phyloP scores from a whole-genome alignment of 2,329 filamentous ascomycete genomes.

The Orbilia oligospora region DNA sequence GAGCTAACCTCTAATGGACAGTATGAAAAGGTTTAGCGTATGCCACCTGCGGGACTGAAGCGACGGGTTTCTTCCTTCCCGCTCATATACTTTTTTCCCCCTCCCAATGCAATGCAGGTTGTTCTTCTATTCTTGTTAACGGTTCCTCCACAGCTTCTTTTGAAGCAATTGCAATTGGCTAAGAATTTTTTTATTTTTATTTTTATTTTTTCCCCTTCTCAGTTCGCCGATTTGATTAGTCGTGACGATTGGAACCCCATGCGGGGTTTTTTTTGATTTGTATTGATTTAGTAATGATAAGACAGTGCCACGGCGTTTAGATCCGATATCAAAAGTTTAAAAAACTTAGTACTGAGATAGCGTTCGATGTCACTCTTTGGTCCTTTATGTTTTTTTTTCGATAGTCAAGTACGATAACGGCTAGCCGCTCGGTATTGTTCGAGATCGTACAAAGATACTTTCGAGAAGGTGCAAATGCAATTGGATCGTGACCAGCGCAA shows the following conservation, averaged over 20 bases:
- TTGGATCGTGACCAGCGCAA: constrained; percentile 34
- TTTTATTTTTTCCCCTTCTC: no score
- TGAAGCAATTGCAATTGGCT: constrained; percentile 9
- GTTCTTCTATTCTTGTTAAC: no score
- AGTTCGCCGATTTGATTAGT: constrained; percentile 14
- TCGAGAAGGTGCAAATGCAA: constrained; percentile 13
- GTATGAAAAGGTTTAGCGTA: constrained; percentile 20
- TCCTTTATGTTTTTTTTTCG: background rate
- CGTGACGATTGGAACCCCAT: background rate
- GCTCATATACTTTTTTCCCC: constrained; percentile 1
- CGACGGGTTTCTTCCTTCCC: constrained; percentile 14
- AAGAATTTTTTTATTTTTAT: background rate
- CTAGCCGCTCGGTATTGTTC: constrained; percentile 24
- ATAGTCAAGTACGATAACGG: constrained; percentile 5
- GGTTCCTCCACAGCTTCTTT: background rate
- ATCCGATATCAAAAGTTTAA: constrained; percentile 33
- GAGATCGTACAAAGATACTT: constrained; percentile 1
- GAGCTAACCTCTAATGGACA: background rate
- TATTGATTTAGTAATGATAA: constrained; percentile 27
- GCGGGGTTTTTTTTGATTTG: constrained; percentile 16
- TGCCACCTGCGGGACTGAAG: constrained; percentile 12
- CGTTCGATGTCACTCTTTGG: background rate
- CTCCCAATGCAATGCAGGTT: no score
- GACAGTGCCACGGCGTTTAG: constrained; percentile 28
- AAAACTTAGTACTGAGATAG: background rate